A percentile compares a stretch with the other conserved stretches of the same genome.
Evolutionary conservation across 106 monocot genomes (phyloP).

Genomic region (Platanthera guangdongensis): DNA sequence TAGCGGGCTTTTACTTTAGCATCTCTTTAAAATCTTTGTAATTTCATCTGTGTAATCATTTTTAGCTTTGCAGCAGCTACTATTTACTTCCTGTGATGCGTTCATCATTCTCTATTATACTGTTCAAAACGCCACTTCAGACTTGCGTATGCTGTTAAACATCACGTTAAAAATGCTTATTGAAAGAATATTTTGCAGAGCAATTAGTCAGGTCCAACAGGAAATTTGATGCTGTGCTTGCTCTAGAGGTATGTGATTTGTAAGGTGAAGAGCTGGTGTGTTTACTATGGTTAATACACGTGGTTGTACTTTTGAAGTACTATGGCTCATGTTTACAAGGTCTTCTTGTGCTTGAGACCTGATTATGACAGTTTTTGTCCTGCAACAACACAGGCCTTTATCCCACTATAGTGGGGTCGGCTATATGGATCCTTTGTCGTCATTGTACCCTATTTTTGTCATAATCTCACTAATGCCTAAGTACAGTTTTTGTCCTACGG

Average conservation of each 20-base stretch:
- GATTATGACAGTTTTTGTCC: too few relatives aligned
- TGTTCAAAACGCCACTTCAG: not conserved
- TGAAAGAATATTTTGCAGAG: constrained; percentile 35
- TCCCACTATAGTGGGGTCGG: too few relatives aligned
- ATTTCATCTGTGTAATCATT: not conserved
- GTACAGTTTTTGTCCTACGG: too few relatives aligned
- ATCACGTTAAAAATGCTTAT: not conserved
- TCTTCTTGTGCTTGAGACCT: too few relatives aligned
- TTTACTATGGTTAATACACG: not conserved
- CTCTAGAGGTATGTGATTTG: constrained; percentile 71
- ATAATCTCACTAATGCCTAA: too few relatives aligned
- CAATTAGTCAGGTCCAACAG: constrained; percentile 61
- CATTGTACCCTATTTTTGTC: too few relatives aligned
- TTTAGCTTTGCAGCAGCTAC: not conserved
- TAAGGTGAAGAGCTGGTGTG: constrained; percentile 8
- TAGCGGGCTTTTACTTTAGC: not conserved
- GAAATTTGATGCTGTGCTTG: constrained; percentile 91
- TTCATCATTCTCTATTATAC: not conserved
- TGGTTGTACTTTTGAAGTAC: too few relatives aligned
- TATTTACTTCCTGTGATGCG: not conserved
- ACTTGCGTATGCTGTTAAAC: not conserved
- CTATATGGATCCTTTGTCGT: too few relatives aligned
- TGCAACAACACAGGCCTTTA: too few relatives aligned
- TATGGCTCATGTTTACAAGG: too few relatives aligned
- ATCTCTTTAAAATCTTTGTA: not conserved